These are phyloP conservation scores for Phytophthora megakarya DNA, from an alignment of 352 stramenopile genomes.

Conservation along the genomic window DNA sequence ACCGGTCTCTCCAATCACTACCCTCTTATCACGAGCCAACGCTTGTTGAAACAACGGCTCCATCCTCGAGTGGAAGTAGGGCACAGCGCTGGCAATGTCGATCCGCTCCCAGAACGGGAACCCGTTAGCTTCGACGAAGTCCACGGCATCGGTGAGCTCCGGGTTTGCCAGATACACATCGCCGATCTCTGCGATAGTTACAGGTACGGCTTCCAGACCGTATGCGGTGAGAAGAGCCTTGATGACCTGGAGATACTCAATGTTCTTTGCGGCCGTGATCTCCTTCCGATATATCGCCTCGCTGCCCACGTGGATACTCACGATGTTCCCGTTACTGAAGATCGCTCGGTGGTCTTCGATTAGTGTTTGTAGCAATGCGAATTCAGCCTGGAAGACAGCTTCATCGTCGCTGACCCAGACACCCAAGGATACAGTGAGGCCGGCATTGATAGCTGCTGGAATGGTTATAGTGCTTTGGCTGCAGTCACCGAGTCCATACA, in stretches of 20 bases:
- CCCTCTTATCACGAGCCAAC: slow-evolving; percentile 37
- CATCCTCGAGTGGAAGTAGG: slow-evolving; percentile 51
- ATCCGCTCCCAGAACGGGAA: slow-evolving; percentile 79
- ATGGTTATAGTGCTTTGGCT: slow-evolving; percentile 49
- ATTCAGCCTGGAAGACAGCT: slow-evolving; percentile 48
- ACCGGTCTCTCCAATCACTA: slow-evolving; percentile 73
- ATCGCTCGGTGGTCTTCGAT: slow-evolving; percentile 28
- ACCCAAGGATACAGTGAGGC: slow-evolving; percentile 59
- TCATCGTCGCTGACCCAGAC: slow-evolving; percentile 62
- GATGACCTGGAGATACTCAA: slow-evolving; percentile 48
- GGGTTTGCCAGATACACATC: slow-evolving; percentile 63
- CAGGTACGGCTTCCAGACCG: slow-evolving; percentile 36
- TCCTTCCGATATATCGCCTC: slow-evolving; percentile 72
- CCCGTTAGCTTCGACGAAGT: slow-evolving; percentile 62
- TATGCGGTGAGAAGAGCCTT: slow-evolving; percentile 37
- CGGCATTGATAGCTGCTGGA: slow-evolving; percentile 46
- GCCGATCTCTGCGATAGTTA: slow-evolving; percentile 73
- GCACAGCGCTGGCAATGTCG: slow-evolving; percentile 35
- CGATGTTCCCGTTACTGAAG: slow-evolving; percentile 39
- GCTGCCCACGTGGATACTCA: slow-evolving; percentile 69
- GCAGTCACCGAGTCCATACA: slow-evolving; percentile 72
- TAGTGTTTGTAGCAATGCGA: slow-evolving; percentile 40
- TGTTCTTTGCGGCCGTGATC: slow-evolving; percentile 47
- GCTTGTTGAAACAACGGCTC: slow-evolving; percentile 41
- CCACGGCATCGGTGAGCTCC: slow-evolving; percentile 50